Base-by-base conservation (phyloP, 495 filamentous ascomycete genomes). In the Trichoderma orchidacearum region DNA sequence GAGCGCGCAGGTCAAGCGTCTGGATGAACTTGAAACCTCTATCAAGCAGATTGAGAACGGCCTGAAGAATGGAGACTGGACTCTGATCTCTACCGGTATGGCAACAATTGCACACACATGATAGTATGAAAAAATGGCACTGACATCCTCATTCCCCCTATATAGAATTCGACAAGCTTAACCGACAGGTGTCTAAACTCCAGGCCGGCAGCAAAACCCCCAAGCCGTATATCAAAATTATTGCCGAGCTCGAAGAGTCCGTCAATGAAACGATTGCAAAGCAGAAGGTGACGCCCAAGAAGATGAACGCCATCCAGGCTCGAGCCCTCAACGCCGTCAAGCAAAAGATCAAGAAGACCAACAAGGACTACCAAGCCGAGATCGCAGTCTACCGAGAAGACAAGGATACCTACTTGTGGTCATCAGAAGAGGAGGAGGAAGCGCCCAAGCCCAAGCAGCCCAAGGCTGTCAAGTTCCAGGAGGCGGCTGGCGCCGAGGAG, bases 321-420 rank as follows among this genome's bases (percentile, higher is more conserved):
- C 87, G 90, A 75, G 89, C 90, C 64, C 80, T 99, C 63, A 99
- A 96, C 65, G 87, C 89, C 52, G 86, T 97, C 61, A 95, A 96
- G 75, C 93, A 99, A 72, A 85, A 85, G 69, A 89, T 97, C 75
- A 89, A 91, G 81, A 95, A 94, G 77, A 94, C 91, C 76, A 97
- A 95, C 81, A 91, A 95, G 74, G 90, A 95, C 31, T 94, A 95
- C 68, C 78, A 86, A 63, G 74, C 77, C 53, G 87, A 95, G 64
- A 84, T 99, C 61, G 90, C 96, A 62, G 81, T 84, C 54, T 99
- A 91, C 75, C 80, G 87, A 56, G 84, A 84, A 48, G 80, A 91
- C 68, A 87, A 87, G 69, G 87, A 89, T 55, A 83, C 69, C 11
- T 99, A 86, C 75, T 90, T 99, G 86, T 81, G 84, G 63, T 87